phyloP scores from a whole-genome alignment of 2,329 filamentous ascomycete genomes.

The Ophiocordyceps unilateralis region DNA sequence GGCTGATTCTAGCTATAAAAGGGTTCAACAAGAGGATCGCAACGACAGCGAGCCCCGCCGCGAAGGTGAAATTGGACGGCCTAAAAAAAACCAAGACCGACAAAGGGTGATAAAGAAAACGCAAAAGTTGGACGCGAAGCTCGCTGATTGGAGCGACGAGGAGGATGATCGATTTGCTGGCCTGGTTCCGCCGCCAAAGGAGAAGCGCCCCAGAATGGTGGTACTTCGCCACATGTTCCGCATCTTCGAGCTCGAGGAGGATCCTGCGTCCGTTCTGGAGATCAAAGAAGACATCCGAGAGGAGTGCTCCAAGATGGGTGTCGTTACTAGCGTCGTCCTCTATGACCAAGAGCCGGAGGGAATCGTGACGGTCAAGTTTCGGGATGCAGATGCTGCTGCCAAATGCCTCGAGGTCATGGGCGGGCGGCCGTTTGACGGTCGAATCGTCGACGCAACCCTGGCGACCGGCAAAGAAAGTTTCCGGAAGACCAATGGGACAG shows the following conservation, averaged over 20 bases:
- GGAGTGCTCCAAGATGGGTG: constrained; percentile 71
- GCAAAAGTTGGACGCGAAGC: constrained; percentile 77
- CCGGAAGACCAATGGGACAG: constrained; percentile 41
- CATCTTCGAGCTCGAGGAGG: constrained; percentile 65
- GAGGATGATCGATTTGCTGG: constrained; percentile 56
- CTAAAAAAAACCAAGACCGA: constrained; percentile 50
- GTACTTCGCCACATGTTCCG: constrained; percentile 92
- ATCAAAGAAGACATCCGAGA: constrained; percentile 91
- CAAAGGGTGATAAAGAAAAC: constrained; percentile 84
- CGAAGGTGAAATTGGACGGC: constrained; percentile 23
- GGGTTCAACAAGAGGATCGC: constrained; percentile 48
- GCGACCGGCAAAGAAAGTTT: constrained; percentile 57
- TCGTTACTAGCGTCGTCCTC: constrained; percentile 78
- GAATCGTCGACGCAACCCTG: constrained; percentile 53
- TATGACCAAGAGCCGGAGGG: constrained; percentile 78
- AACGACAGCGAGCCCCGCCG: constrained; percentile 10
- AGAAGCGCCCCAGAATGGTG: constrained; percentile 60
- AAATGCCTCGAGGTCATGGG: constrained; percentile 62
- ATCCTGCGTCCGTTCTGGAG: constrained; percentile 66
- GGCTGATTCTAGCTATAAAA: constrained; percentile 86
- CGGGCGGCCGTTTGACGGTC: constrained; percentile 62
- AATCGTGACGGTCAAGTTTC: constrained; percentile 71
- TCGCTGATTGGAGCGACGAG: constrained; percentile 67
- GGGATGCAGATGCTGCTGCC: constrained; percentile 49
- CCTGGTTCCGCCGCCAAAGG: constrained; percentile 22